Conservation (phyloP, 257 asterid genomes). For the Prunella vulgaris region DNA sequence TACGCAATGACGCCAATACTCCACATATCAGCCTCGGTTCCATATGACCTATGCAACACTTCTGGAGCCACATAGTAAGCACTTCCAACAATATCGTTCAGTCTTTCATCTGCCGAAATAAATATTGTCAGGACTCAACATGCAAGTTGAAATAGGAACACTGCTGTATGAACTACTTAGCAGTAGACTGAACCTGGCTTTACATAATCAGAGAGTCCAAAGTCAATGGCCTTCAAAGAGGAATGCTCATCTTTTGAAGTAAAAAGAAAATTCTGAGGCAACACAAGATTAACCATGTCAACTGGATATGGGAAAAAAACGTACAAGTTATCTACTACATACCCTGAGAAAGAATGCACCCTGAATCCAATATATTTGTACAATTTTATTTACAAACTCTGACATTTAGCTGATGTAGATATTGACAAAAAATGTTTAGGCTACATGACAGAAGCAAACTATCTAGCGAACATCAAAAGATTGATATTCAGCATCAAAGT, state of each 20-base stretch:
- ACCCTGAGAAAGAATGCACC: too few relatives aligned
- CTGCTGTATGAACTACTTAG: background rate
- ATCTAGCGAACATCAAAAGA: background rate
- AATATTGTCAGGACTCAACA: slow-evolving; percentile 4
- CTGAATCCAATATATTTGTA: background rate
- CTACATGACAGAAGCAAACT: background rate
- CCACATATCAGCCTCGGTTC: slow-evolving; percentile 98
- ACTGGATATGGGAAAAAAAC: background rate
- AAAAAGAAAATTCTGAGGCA: slow-evolving; percentile 76
- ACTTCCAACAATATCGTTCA: slow-evolving; percentile 89
- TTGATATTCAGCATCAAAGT: background rate
- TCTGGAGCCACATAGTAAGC: slow-evolving; percentile 88
- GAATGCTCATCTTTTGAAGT: slow-evolving; percentile 70
- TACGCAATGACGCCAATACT: slow-evolving; percentile 91
- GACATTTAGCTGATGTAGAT: background rate
- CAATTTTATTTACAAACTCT: background rate
- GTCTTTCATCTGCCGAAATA: slow-evolving; percentile 61
- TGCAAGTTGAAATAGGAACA: background rate
- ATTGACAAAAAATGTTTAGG: background rate
- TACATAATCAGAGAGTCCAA: slow-evolving; percentile 89
- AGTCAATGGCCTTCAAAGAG: slow-evolving; percentile 80
- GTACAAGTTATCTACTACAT: too few relatives aligned
- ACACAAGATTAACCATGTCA: slow-evolving; percentile 6
- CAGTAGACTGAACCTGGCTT: slow-evolving; percentile 63
- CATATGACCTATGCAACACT: slow-evolving; percentile 83